These are phyloP conservation scores for Geotrichum macrosporum DNA, from an alignment of 1,139 yeast species.

Conservation along the genomic window DNA sequence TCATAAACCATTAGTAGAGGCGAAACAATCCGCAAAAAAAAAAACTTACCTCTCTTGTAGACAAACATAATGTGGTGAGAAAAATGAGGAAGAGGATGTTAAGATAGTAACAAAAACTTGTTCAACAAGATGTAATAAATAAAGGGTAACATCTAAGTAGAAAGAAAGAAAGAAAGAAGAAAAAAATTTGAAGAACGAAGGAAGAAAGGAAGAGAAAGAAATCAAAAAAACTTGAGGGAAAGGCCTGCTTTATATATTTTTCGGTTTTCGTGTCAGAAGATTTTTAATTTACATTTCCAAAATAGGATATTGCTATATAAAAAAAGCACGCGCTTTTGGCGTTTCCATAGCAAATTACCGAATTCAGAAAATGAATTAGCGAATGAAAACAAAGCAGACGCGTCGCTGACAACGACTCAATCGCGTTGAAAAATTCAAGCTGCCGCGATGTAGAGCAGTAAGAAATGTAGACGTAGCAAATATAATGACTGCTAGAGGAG, in stretches of 20 bases:
- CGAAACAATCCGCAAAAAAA: not conserved
- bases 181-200: not conserved
- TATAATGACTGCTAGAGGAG: too few relatives aligned
- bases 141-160: constrained; percentile 1
- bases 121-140: constrained; percentile 7
- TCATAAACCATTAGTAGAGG: constrained; percentile 11
- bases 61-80: constrained; percentile 43
- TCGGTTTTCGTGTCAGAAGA: constrained; percentile 7
- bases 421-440: not conserved
- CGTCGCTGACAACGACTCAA: constrained; percentile 1
- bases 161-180: not conserved
- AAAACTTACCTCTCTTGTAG: constrained; percentile 44
- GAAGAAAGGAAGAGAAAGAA: constrained; percentile 3
- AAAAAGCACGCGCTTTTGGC: constrained; percentile 5
- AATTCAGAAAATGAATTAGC: not conserved
- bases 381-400: not conserved
- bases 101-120: constrained; percentile 2
- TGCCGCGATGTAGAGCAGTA: not conserved
- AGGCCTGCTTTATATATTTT: constrained; percentile 7
- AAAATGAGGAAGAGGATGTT: not conserved
- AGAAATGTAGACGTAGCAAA: not conserved
- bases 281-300: constrained; percentile 8
- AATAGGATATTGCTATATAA: not conserved
- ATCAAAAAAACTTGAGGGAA: constrained; percentile 1
- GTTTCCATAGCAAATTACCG: constrained; percentile 9